Evolutionary conservation across 768 basidiomycete species (phyloP).

Genomic region (Asterophora lycoperdoides): DNA sequence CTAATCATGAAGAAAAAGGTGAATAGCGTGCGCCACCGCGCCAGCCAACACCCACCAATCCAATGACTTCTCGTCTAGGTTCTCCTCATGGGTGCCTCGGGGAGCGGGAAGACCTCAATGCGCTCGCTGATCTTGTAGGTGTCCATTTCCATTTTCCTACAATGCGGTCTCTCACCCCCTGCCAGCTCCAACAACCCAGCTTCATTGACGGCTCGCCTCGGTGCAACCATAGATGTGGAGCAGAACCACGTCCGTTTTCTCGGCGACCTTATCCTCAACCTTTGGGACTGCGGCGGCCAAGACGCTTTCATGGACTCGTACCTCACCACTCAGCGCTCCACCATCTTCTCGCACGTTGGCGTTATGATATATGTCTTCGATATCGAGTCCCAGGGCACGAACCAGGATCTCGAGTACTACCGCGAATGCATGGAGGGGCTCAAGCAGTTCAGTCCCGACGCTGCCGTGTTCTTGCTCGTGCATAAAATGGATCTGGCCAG

Average conservation of each 20-base stretch:
- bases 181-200: slow-evolving; percentile 92
- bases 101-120: slow-evolving; percentile 97
- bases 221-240: slow-evolving; percentile 97
- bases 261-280: slow-evolving; percentile 90
- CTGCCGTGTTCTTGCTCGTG: slow-evolving; percentile 82
- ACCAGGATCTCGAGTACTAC: slow-evolving; percentile 88
- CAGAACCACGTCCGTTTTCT: slow-evolving; percentile 97
- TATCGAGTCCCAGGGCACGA: slow-evolving; percentile 80
- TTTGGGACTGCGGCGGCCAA: slow-evolving; percentile 99
- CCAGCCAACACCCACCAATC: slow-evolving; percentile 12
- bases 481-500: slow-evolving; percentile 98
- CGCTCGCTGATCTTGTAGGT: slow-evolving; percentile 96
- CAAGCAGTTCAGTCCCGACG: slow-evolving; percentile 72
- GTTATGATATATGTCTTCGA: slow-evolving; percentile 99
- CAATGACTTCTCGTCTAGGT: slow-evolving; percentile 60
- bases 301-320: slow-evolving; percentile 98
- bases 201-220: slow-evolving; percentile 83
- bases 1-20: slow-evolving; percentile 61
- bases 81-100: slow-evolving; percentile 95
- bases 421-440: slow-evolving; percentile 86
- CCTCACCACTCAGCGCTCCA: slow-evolving; percentile 85
- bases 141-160: slow-evolving; percentile 4
- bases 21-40: slow-evolving; percentile 15
- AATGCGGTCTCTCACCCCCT: slow-evolving; percentile 2
- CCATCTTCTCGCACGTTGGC: slow-evolving; percentile 94